Evolutionary conservation across 305 asterid genomes (phyloP).

Genomic region (Andrographis paniculata): DNA sequence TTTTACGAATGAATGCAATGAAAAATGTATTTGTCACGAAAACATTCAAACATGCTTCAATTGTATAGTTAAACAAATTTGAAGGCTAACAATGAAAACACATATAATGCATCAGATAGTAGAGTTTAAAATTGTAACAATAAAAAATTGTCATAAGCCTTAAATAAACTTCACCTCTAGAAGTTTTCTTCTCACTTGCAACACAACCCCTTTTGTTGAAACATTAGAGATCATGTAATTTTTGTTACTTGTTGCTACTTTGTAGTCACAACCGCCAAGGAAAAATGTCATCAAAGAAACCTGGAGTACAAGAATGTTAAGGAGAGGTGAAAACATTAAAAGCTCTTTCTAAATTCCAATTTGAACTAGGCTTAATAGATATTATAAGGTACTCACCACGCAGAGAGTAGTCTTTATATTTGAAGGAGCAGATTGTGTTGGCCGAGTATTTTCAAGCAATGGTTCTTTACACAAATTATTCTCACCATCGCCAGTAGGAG

Average conservation of each 20-base stretch:
- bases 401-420: conserved; percentile 45
- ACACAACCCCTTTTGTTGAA: conserved; percentile 27
- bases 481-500: conserved; percentile 34
- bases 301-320: conserved; percentile 31
- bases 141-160: conserved; percentile 6
- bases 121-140: neutral
- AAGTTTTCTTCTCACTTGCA: conserved; percentile 41
- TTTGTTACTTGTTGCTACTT: conserved; percentile 18
- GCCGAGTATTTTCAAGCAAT: conserved; percentile 33
- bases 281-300: conserved; percentile 38
- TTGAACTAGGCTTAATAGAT: neutral
- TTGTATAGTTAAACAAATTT: neutral
- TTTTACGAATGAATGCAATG: conserved; percentile 5
- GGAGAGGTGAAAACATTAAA: conserved; percentile 2
- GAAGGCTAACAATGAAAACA: neutral
- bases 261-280: conserved; percentile 30
- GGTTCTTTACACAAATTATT: conserved; percentile 27
- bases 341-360: neutral
- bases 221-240: conserved; percentile 14
- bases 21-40: neutral
- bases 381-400: conserved; percentile 41
- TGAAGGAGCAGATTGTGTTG: conserved; percentile 33
- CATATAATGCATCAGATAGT: neutral
- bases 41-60: neutral
- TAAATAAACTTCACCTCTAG: conserved; percentile 27